These are phyloP conservation scores for Saturnispora bothae DNA, from an alignment of 805 yeast species.

Conservation along the genomic window DNA sequence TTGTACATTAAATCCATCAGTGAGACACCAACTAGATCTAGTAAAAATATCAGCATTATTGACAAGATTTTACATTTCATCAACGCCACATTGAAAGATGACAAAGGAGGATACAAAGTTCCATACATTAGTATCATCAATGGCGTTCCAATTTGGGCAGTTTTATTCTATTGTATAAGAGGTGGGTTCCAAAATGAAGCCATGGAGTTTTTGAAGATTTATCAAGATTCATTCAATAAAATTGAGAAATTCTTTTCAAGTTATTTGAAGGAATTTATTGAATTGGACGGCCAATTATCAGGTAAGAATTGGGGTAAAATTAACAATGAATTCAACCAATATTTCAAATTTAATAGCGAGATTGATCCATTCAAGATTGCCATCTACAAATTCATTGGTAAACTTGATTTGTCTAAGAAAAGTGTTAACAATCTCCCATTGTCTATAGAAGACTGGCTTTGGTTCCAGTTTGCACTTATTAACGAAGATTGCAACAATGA, in stretches of 20 bases:
- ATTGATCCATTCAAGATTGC: conserved; percentile 88
- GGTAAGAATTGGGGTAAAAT: conserved; percentile 59
- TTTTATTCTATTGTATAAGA: conserved; percentile 73
- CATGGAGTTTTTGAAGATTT: conserved; percentile 49
- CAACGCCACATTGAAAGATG: conserved; percentile 35
- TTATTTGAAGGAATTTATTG: conserved; percentile 62
- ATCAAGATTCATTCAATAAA: conserved; percentile 67
- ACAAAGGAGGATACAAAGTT: conserved; percentile 33
- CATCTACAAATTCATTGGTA: conserved; percentile 84
- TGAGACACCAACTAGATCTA: conserved; percentile 4
- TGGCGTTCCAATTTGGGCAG: conserved; percentile 90
- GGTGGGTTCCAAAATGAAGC: conserved; percentile 80
- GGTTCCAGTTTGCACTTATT: conserved; percentile 80
- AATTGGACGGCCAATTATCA: conserved; percentile 48
- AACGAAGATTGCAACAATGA: conserved; percentile 42
- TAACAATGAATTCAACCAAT: conserved; percentile 74
- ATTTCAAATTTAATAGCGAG: conserved; percentile 52
- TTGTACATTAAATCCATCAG: conserved; percentile 28
- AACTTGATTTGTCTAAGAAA: conserved; percentile 65
- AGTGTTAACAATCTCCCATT: conserved; percentile 56
- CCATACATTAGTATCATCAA: conserved; percentile 58
- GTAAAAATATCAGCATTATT: conserved; percentile 9
- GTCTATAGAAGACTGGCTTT: conserved; percentile 91
- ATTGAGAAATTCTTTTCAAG: conserved; percentile 77
- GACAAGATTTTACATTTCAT: conserved; percentile 32